Evolutionary conservation across 345 rosid genomes (phyloP), one percentile per base, ranked within the genome.

Genomic region (Eucalyptus erythrocorys): DNA sequence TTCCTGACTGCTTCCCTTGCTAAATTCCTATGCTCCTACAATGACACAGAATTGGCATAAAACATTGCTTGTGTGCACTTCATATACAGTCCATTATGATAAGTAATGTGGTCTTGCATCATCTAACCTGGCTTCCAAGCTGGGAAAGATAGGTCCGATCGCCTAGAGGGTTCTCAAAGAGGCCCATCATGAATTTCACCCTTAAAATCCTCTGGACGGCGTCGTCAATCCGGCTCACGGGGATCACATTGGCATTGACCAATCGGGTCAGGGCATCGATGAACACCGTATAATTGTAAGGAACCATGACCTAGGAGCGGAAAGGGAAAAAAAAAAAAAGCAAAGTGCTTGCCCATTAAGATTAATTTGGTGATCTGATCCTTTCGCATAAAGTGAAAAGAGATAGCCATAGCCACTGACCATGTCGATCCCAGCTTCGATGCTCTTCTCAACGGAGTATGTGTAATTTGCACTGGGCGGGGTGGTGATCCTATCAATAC

Each of bases 1-100:
- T 95, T 96, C 91, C 99, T 95, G 7, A 96, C 99, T 37, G 98
- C 98, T 93, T 95, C 98, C 80, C 96, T 95, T 6, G 97, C 99
- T 86, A 97, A 87, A 85, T 96, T 94, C 88, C 98, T 93, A 49
- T 97, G 96, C 88, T 91, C 94, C 97, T 95, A 92, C 76, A 50
- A 22, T 10, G 22, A 30, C 37, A 40, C 47, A 37, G 3, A 76
- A 21, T 21, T 21, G 84, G 84, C 24, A 40, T 76, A 76, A 6
- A 40, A 40, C 30, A 22, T 21, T 76, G 47, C 84, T 76, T 3
- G 84, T 76, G 47, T 76, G 7, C 14, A 21, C 15, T 76, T 40
- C 27, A 40, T 40, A 21, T 3, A 21, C 13, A 40, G 84, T 40
- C 3, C 84, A 21, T 40, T 11, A 26, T 76, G 47, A 40, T 40